Base-by-base conservation (phyloP, 768 basidiomycete species). In the Leccinum boreale region DNA sequence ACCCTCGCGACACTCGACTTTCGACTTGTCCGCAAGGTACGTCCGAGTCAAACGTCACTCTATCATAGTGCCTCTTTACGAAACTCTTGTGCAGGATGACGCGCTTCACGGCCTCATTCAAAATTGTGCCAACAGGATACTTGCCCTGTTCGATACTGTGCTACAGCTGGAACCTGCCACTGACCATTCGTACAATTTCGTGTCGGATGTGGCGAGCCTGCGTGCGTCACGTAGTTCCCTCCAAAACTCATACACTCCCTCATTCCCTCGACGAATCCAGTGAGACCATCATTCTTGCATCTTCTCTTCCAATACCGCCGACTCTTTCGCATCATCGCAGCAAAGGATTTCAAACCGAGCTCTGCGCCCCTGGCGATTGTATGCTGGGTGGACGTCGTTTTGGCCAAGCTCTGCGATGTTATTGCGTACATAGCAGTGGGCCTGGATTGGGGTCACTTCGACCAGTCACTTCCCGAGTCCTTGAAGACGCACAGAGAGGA, bases 301-400 rank as follows among this genome's bases (percentile, higher is more conserved):
- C 59, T 73, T 29, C 67, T 90, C 21, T 85, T 90, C 60, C 73
- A 74, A 36, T 79, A 82, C 56, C 77, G 88, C 57, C 75, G 68
- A 51, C 67, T 77, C 36, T 83, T 84, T 63, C 81, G 79, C 53
- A 47, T 58, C 29, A 72, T 81, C 49, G 81, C 79, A 11, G 67
- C 74, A 12, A 68, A 67, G 33, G 68, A 74, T 31, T 42, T 69
- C n/a, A 29, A 61, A 4, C 56, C 60, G 12, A 60, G 56, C n/a
- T 49, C 69, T 33, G 50, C 66, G 33, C 45, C 71, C n/a, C 55
- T 69, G 3, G 67, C 76, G 12, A 58, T 80, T n/a, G 71, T 85
- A 52, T 89, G 83, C 63, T 90, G 86, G 85, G 82, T 83, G 10
- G 88, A 91, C 57, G 72, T 79, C 50, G 55, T 89, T 7, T 65